Base-by-base conservation (phyloP, 1,139 yeast genomes). In the Blastobotrys capitulatus region DNA sequence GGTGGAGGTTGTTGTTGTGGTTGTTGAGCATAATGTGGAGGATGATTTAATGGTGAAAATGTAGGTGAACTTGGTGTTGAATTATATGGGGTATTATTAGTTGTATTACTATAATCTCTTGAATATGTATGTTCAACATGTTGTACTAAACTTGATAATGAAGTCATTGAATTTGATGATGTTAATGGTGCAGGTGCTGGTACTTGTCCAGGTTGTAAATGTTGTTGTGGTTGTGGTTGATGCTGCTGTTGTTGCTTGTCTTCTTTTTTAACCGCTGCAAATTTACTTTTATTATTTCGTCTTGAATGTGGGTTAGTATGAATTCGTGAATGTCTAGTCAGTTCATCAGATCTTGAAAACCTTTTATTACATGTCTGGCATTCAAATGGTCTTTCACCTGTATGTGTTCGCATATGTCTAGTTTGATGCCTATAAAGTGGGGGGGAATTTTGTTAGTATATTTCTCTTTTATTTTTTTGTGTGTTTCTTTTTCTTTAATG, bases 321-420 rank as follows among this genome's bases (percentile, higher is more conserved):
- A 50, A 89, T 90, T 56, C 96, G 74, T 43, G 85, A 75, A 66
- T 90, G 97, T 58, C 97, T 75, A 31, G 96, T 90, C 54, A 90
- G 74, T 69, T 90, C 97, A 66, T 90, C 97, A 44, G 89, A 80
- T 52, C 97, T 75, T 48, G 92, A 82, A 63, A 90, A 90, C 53
- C 86, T 78, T 68, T 90, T 90, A 52, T 78, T 72, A 67, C 97
- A 90, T 1, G 95, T 95, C 7, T 84, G 77, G 67, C 97, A 90
- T 43, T 80, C 81, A 63, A 89, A 96, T 20, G 97, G 96, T 64
- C 88, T 86, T 63, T 89, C 97, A 34, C 97, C 97, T 0, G 97
- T 90, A 64, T 90, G 97, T 6, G 97, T 90, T 54, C 97, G 74
- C 48, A 90, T 86, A 64, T 90, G 97, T 60, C 97, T 79, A 16